Conservation (phyloP, 2,329 filamentous ascomycete genomes). For the Fusarium verticillioides region DNA sequence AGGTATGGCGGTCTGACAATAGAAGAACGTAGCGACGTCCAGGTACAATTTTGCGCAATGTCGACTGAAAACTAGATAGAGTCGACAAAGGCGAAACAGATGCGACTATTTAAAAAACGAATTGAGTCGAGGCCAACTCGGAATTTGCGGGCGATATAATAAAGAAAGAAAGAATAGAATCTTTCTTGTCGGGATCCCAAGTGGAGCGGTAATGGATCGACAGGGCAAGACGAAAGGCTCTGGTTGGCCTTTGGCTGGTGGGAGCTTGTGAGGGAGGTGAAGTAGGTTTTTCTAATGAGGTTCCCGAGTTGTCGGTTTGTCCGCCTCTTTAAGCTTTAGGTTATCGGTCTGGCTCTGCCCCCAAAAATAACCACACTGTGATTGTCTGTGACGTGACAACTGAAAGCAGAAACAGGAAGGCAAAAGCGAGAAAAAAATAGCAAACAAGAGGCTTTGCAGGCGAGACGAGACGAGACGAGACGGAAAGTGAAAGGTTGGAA, state of each 20-base stretch:
- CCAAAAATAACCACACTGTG: slow-evolving; percentile 6
- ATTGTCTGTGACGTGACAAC: slow-evolving; percentile 12
- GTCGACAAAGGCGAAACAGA: slow-evolving; percentile 19
- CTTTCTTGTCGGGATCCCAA: slow-evolving; percentile 14
- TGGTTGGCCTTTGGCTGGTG: slow-evolving; percentile 8
- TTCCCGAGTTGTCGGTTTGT: background rate
- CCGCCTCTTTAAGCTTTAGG: slow-evolving; percentile 25
- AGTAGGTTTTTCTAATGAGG: slow-evolving; percentile 16
- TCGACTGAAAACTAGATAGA: slow-evolving; percentile 1
- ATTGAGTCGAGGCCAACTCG: slow-evolving; percentile 25
- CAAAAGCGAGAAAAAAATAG: slow-evolving; percentile 11
- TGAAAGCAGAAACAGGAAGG: slow-evolving; percentile 4
- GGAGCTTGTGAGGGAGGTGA: slow-evolving; percentile 8
- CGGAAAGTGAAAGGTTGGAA: slow-evolving; percentile 1
- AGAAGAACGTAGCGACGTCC: slow-evolving; percentile 11
- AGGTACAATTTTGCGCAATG: background rate
- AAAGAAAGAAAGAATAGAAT: slow-evolving; percentile 18
- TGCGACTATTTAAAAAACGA: background rate
- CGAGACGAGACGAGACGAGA: background rate
- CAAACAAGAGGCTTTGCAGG: background rate
- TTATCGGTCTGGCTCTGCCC: slow-evolving; percentile 18
- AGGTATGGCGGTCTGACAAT: slow-evolving; percentile 39
- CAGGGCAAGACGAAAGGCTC: slow-evolving; percentile 31
- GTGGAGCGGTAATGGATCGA: slow-evolving; percentile 39
- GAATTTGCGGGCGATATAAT: slow-evolving; percentile 8